phyloP scores from a whole-genome alignment of 257 asterid genomes.

The Rauvolfia tetraphylla region DNA sequence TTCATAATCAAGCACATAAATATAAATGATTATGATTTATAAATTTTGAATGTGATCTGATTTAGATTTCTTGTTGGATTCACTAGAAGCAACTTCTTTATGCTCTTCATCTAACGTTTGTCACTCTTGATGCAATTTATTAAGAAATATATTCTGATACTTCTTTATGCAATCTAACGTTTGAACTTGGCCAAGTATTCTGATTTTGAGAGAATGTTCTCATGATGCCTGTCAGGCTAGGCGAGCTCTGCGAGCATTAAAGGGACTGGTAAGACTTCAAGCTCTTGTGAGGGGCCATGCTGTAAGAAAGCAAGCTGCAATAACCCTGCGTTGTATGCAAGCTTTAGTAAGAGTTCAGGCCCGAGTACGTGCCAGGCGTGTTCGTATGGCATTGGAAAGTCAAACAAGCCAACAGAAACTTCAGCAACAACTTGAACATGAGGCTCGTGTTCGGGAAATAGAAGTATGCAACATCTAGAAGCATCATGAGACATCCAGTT shows the following conservation, averaged over 20 bases:
- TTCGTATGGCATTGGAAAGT: constrained; percentile 81
- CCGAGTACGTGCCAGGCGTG: constrained; percentile 97
- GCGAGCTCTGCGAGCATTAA: constrained; percentile 92
- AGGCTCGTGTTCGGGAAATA: constrained; percentile 77
- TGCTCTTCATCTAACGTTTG: neutral
- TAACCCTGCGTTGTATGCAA: constrained; percentile 98
- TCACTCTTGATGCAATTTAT: neutral
- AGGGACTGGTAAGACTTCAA: constrained; percentile 98
- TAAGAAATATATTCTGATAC: neutral
- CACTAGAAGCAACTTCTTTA: neutral
- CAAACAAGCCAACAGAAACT: constrained; percentile 69
- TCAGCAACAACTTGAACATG: constrained; percentile 71
- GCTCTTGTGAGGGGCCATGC: constrained; percentile 99
- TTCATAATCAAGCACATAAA: neutral
- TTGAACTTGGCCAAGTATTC: neutral
- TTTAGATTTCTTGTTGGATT: neutral
- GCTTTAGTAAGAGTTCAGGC: constrained; percentile 98
- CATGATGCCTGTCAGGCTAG: constrained; percentile 62
- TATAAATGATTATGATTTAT: constrained; percentile 5
- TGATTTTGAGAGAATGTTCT: neutral
- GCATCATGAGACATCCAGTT: neutral
- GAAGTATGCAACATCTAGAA: constrained; percentile 54
- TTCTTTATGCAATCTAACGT: too few relatives aligned
- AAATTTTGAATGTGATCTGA: neutral
- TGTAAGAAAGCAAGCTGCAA: constrained; percentile 95